Conservation (phyloP, 768 basidiomycete genomes). For the Pleurotus sapidus region DNA sequence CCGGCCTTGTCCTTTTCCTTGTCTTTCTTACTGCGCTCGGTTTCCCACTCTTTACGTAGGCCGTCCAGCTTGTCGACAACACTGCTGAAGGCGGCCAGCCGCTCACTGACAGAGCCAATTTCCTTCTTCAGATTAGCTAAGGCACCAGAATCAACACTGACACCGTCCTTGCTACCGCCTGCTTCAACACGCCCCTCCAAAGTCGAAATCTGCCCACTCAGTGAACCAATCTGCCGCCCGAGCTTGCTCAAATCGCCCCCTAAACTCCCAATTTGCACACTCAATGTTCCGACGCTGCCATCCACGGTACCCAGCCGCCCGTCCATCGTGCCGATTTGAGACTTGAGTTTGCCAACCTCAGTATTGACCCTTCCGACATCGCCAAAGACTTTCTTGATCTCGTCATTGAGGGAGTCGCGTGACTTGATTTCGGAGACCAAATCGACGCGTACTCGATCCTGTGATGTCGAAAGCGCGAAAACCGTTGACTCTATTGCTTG, state of each 20-base stretch:
- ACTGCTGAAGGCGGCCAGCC: not conserved
- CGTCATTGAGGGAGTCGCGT: constrained; percentile 49
- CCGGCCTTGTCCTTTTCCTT: constrained; percentile 29
- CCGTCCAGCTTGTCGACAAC: constrained; percentile 1
- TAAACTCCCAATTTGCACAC: constrained; percentile 38
- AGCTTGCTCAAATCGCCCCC: constrained; percentile 8
- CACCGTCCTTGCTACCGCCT: constrained; percentile 12
- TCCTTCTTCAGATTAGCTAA: constrained; percentile 2
- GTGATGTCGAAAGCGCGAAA: constrained; percentile 55
- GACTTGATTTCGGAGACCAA: constrained; percentile 51
- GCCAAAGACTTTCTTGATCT: constrained; percentile 36
- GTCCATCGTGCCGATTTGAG: constrained; percentile 13
- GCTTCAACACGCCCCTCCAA: constrained; percentile 21
- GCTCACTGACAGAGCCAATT: not conserved
- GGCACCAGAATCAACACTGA: not conserved
- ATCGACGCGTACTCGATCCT: constrained; percentile 45
- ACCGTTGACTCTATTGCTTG: constrained; percentile 62
- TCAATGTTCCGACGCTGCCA: constrained; percentile 3
- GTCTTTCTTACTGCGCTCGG: not conserved
- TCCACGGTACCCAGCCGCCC: constrained; percentile 42
- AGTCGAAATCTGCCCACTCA: constrained; percentile 18
- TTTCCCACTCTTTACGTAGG: not conserved
- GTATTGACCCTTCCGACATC: constrained; percentile 12
- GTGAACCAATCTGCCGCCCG: constrained; percentile 13
- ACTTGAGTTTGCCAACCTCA: constrained; percentile 35